Base-by-base conservation (phyloP, 1,284 basidiomycete species). In the Schizopora paradoxa region DNA sequence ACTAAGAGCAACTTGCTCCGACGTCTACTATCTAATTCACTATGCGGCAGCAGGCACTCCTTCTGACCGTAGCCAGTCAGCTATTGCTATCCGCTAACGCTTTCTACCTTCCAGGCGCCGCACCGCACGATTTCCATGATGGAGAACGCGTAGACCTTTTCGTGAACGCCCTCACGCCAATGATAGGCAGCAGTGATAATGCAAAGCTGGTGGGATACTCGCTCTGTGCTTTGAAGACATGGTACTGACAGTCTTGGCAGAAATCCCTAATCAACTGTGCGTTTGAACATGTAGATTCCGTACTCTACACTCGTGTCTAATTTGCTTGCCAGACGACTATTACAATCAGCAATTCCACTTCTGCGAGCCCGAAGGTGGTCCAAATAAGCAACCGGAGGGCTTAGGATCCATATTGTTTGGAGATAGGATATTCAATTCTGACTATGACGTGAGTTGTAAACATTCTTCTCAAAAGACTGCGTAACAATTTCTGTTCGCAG, bases 381-480 rank as follows among this genome's bases (percentile, higher is more conserved):
- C 85, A 1, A 67, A 82, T 59, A 82, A 84, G 56, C 83, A 92
- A 61, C 82, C 88, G 10, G 94, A 96, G 65, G 88, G 85, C 1
- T 70, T 99, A 21, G 95, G 95, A 4, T 91, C 90, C 23, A 93
- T 96, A 52, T 70, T 99, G 11, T 97, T 97, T 57, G 95, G 95
- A 23, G 95, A 99, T 69, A 78, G 95, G 50, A 93, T 99, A 60
- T 91, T 94, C 66, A 84, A 86, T 61, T 91, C 90, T 6, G 86
- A 88, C 2, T 94, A 93, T 59, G 74, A 93, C 56, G 86, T 90
- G 54, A 50, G 83, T 69, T 23, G 6, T 34, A 34, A 26, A 7
- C 18, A 29, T 35, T 37, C n/a, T 32, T 35, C 27, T 18, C 27
- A 37, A n/a, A 23, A 28, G 19, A 31, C 39, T 52, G 32, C 29